Percentiles rank a stretch among this genome's conserved stretches.
These are phyloP conservation scores for Penicillium crystallinum DNA, from an alignment of 495 filamentous ascomycete species.

Conservation along the genomic window DNA sequence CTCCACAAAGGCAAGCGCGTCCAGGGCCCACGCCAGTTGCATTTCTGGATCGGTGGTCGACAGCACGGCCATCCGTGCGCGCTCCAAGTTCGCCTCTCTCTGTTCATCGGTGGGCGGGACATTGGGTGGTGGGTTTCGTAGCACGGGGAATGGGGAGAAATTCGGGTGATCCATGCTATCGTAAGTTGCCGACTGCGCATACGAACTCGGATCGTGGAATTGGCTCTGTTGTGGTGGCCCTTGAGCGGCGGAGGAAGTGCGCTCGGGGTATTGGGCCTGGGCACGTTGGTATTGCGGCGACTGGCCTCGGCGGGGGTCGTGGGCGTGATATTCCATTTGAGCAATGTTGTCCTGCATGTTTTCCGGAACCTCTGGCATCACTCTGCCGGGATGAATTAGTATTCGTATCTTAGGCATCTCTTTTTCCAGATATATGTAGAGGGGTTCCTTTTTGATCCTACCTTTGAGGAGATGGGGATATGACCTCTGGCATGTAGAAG, in stretches of 20 bases:
- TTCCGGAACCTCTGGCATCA: conserved; percentile 72
- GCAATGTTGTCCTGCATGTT: conserved; percentile 91
- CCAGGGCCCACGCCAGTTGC: conserved; percentile 95
- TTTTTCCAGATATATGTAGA: neutral
- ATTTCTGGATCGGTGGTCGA: conserved; percentile 94
- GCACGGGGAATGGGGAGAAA: conserved; percentile 87
- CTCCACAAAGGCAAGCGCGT: conserved; percentile 85
- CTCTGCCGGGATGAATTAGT: conserved; percentile 38
- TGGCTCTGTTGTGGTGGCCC: conserved; percentile 28
- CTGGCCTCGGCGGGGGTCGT: conserved; percentile 38
- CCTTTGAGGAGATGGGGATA: conserved; percentile 87
- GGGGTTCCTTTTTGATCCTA: conserved; percentile 44
- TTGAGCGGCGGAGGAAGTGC: conserved; percentile 35
- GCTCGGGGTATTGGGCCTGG: conserved; percentile 35
- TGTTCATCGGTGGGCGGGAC: conserved; percentile 94
- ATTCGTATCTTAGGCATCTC: conserved; percentile 23
- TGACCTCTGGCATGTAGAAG: conserved; percentile 73
- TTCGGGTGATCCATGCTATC: conserved; percentile 61
- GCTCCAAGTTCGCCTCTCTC: conserved; percentile 79
- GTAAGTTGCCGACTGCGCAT: conserved; percentile 42
- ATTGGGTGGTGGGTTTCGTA: conserved; percentile 75
- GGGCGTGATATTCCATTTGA: conserved; percentile 77
- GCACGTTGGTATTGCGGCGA: conserved; percentile 32
- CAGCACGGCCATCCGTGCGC: conserved; percentile 74
- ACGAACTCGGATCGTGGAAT: conserved; percentile 29